phyloP scores from a whole-genome alignment of 352 stramenopile species.

The Aphanomyces stellatus region DNA sequence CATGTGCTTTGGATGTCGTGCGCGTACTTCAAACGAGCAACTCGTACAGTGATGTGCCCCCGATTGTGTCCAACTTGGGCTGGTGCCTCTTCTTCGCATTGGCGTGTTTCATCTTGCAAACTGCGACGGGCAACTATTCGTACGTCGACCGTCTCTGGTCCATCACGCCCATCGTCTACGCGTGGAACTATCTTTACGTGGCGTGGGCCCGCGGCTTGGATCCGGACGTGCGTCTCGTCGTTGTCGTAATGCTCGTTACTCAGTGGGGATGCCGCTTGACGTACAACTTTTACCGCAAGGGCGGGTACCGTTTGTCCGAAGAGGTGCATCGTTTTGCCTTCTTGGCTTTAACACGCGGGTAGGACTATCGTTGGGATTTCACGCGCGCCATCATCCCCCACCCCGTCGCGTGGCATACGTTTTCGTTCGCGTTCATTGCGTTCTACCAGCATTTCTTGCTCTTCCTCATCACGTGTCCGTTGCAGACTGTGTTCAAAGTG shows the following conservation, averaged over 20 bases:
- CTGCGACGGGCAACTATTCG: slow-evolving; percentile 76
- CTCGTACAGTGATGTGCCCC: slow-evolving; percentile 1
- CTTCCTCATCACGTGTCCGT: slow-evolving; percentile 63
- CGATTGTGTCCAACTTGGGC: slow-evolving; percentile 4
- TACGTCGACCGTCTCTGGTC: slow-evolving; percentile 92
- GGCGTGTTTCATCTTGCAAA: slow-evolving; percentile 12
- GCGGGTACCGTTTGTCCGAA: slow-evolving; percentile 82
- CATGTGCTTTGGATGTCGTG: neutral
- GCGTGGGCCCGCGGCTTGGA: slow-evolving; percentile 45
- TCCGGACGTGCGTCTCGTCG: slow-evolving; percentile 65
- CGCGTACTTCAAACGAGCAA: neutral
- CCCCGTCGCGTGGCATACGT: slow-evolving; percentile 75
- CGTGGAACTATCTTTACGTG: slow-evolving; percentile 70
- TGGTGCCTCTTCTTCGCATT: neutral
- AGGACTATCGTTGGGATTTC: slow-evolving; percentile 89
- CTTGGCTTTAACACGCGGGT: neutral
- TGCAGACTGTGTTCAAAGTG: slow-evolving; percentile 41
- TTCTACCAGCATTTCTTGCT: slow-evolving; percentile 86
- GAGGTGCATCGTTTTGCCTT: slow-evolving; percentile 43
- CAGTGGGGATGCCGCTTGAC: slow-evolving; percentile 83
- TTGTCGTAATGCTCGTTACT: slow-evolving; percentile 78
- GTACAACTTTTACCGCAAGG: slow-evolving; percentile 89
- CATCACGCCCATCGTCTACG: slow-evolving; percentile 80
- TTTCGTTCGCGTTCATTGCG: slow-evolving; percentile 89
- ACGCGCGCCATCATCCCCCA: slow-evolving; percentile 69